These are phyloP conservation scores for Obelidium mucronatum DNA, from an alignment of 192 early-diverging fungal genomes.

Conservation along the genomic window DNA sequence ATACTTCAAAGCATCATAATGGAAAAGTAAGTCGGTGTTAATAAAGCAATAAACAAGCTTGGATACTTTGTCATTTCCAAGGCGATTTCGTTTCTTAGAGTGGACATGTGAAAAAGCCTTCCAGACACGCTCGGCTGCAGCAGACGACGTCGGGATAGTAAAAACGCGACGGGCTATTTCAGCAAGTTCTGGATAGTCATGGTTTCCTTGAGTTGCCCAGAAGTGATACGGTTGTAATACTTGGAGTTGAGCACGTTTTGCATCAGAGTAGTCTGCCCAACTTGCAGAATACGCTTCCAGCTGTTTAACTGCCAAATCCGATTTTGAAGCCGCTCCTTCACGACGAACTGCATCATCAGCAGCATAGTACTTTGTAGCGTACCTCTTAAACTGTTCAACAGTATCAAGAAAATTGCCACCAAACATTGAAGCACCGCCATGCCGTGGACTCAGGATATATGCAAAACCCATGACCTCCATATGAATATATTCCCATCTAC, in stretches of 20 bases:
- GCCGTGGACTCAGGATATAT: constrained; percentile 2
- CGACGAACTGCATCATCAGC: background rate
- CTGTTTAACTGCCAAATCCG: background rate
- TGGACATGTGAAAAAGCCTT: constrained; percentile 7
- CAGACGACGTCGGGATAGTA: constrained; percentile 1
- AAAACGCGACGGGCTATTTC: background rate
- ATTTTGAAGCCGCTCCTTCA: background rate
- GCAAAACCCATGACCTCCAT: constrained; percentile 9
- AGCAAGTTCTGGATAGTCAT: background rate
- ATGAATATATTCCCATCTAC: background rate
- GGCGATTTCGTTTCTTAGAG: constrained; percentile 7
- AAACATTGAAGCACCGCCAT: background rate
- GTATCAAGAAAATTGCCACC: background rate
- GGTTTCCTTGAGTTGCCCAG: background rate
- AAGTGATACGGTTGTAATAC: background rate
- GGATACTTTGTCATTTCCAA: constrained; percentile 4
- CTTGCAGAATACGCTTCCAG: background rate
- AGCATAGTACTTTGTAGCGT: background rate
- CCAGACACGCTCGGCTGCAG: constrained; percentile 4
- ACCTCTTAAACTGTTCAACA: background rate
- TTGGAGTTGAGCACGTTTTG: background rate
- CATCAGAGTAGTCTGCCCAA: background rate
- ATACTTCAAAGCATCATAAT: background rate
- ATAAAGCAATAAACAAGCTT: background rate
- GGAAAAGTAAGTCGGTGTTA: background rate